A percentile compares a stretch with the other conserved stretches of the same genome.
These are phyloP conservation scores for Nitzschia sp. DNA, from an alignment of 108 stramenopile species.

Conservation along the genomic window DNA sequence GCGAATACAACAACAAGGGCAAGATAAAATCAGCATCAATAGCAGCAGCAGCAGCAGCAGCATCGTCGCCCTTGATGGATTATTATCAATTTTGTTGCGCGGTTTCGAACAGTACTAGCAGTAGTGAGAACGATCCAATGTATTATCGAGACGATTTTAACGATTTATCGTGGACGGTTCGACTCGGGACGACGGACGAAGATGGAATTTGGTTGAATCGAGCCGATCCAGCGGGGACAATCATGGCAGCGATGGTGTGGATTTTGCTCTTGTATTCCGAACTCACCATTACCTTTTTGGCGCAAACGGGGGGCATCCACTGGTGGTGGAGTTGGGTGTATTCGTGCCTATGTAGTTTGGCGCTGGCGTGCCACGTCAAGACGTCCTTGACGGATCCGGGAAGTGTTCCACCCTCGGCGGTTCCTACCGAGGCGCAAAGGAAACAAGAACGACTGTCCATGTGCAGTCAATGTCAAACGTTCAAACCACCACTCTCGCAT, in stretches of 20 bases:
- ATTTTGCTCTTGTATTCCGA: constrained; percentile 73
- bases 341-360: constrained; percentile 65
- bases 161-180: constrained; percentile 53
- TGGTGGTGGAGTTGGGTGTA: constrained; percentile 59
- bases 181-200: constrained; percentile 55
- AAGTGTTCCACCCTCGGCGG: constrained; percentile 83
- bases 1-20: too few species aligned
- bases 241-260: constrained; percentile 89
- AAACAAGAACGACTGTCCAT: constrained; percentile 61
- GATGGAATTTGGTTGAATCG: constrained; percentile 90
- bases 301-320: constrained; percentile 73
- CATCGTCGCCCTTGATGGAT: not conserved
- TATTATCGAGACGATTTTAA: constrained; percentile 70
- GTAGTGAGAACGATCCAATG: constrained; percentile 12
- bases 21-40: too few species aligned
- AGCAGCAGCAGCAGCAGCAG: too few species aligned
- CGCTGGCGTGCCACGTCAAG: constrained; percentile 89
- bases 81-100: constrained; percentile 1
- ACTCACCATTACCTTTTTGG: constrained; percentile 74
- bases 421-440: constrained; percentile 79
- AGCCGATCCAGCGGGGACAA: constrained; percentile 84
- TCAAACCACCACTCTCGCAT: constrained; percentile 95
- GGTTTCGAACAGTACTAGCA: too few species aligned
- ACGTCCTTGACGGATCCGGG: constrained; percentile 96
- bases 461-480: constrained; percentile 96